Conservation (phyloP, 1,284 basidiomycete species). For the Rhodotorula sp. region DNA sequence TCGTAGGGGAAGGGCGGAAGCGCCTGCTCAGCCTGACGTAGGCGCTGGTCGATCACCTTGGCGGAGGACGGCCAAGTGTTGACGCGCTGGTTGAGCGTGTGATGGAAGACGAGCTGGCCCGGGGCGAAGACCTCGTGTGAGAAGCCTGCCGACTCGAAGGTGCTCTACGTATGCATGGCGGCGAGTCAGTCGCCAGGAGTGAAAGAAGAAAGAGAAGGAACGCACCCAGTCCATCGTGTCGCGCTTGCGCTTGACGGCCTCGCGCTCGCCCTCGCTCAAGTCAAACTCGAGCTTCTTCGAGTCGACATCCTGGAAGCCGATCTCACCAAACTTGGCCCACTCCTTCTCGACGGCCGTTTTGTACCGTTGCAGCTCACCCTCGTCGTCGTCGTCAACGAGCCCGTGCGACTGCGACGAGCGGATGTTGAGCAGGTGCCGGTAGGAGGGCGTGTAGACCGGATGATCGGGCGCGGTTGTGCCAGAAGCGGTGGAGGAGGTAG, state of each 20-base stretch:
- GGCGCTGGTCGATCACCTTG: conserved; percentile 27
- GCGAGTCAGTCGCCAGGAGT: background rate
- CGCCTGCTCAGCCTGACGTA: conserved; percentile 39
- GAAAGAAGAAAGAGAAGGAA: background rate
- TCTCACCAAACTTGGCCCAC: conserved; percentile 47
- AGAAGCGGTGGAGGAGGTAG: background rate
- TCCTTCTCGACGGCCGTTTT: conserved; percentile 46
- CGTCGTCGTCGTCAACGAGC: conserved; percentile 44
- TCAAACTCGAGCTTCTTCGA: conserved; percentile 48
- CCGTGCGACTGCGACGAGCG: conserved; percentile 48
- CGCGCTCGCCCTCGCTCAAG: conserved; percentile 42
- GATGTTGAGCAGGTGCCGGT: conserved; percentile 55
- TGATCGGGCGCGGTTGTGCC: conserved; percentile 21
- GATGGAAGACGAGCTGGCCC: conserved; percentile 46
- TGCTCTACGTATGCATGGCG: conserved; percentile 8
- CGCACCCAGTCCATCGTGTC: conserved; percentile 48
- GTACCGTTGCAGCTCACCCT: conserved; percentile 44
- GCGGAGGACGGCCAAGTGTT: conserved; percentile 30
- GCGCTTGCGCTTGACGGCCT: conserved; percentile 19
- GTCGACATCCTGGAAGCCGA: conserved; percentile 45
- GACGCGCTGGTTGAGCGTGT: conserved; percentile 33
- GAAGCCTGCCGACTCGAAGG: conserved; percentile 46
- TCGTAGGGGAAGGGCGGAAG: conserved; percentile 47
- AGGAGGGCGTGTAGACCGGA: conserved; percentile 48
- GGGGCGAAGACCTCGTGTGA: conserved; percentile 43